Base-by-base conservation (phyloP, 305 asterid species). In the Plantago coronopus region DNA sequence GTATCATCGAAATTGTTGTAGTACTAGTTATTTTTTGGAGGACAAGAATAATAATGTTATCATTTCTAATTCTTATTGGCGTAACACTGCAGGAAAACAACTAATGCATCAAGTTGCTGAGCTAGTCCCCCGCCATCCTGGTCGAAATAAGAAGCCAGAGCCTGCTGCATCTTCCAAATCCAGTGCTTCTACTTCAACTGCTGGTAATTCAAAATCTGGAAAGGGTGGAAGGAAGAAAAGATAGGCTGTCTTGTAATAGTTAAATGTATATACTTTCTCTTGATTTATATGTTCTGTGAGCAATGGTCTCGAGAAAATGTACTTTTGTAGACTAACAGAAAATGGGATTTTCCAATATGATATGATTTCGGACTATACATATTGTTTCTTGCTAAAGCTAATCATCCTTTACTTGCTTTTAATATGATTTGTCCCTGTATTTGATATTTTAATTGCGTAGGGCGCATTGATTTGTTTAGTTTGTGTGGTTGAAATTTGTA, bases 191-290 rank as follows among this genome's bases (percentile, higher is more conserved):
- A 69, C 94, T 55, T 74, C 93, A 8, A 47, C 84, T 16, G 60
- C 82, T 1, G 82, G 81, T 45, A 68, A 81, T 61, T 76, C 96
- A 3, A 87, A 85, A 61, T 69, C 94, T 54, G 97, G 95, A 27
- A 90, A 87, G 81, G 94, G 90, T 46, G 93, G 95, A 56, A 85
- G 57, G 75, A 90, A 87, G 84, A 87, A 79, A 76, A 71, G 95
- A 74, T 90, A 77, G 79, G 49, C 64, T 57, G 16, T 48, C 31
- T 3, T 23, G 58, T 19, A 53, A 15, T 23, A 53, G 19, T 51
- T 6, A 51, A 51, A 14, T 23, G 38, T 40, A 23, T 0, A 53
- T 53, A 40, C 0, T 50, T 23, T 25, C 34, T 37, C 7, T 7
- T 34, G 40, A 34, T n/a, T n/a, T 34, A 34, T 2, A 34, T 9